Base-by-base conservation (phyloP, 495 filamentous ascomycete genomes). In the Neurospora sp. region DNA sequence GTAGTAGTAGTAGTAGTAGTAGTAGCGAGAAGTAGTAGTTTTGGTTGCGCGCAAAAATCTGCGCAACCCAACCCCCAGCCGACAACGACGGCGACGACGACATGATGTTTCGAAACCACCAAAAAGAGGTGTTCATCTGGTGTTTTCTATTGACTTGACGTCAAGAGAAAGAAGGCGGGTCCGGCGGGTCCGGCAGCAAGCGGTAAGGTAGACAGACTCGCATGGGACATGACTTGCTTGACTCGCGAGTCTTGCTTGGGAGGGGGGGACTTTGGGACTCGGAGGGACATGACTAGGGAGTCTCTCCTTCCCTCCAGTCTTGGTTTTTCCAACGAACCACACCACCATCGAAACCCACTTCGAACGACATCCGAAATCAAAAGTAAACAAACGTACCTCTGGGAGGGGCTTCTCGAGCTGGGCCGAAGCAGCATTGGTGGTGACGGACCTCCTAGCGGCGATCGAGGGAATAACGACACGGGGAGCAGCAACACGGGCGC, bases 351-450 rank as follows among this genome's bases (percentile, higher is more conserved):
- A 72, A 53, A 69, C 48, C 48, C 20, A 48, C 39, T 39, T 41
- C 40, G 37, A 31, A 72, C 71, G 38, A 53, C n/a, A 71, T 53
- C n/a, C 20, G 9, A 22, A 1, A 45, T 45, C 42, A 38, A 45
- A 35, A 70, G 20, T 44, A 71, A 73, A 42, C 10, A 27, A 70
- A 74, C 81, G 76, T 83, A 91, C 89, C 84, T 86, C 80, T 73
- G 91, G 94, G 77, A 94, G 90, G 83, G 91, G 86, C 89, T 92
- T 94, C 80, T 96, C 93, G 76, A 92, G 91, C 85, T 97, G 91
- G 76, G 94, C 90, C 76, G 91, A 93, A 73, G 96, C 95, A 72
- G 96, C 95, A 84, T 98, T 92, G 70, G 94, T 98, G 69, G 95
- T 98, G 80, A 98, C 95, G 75, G 89, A 87, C 80, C 94, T 77